Percentiles rank a stretch among this genome's conserved stretches.
Evolutionary conservation across 1,284 basidiomycete species (phyloP).

Genomic region (Sphagnurus paluster): DNA sequence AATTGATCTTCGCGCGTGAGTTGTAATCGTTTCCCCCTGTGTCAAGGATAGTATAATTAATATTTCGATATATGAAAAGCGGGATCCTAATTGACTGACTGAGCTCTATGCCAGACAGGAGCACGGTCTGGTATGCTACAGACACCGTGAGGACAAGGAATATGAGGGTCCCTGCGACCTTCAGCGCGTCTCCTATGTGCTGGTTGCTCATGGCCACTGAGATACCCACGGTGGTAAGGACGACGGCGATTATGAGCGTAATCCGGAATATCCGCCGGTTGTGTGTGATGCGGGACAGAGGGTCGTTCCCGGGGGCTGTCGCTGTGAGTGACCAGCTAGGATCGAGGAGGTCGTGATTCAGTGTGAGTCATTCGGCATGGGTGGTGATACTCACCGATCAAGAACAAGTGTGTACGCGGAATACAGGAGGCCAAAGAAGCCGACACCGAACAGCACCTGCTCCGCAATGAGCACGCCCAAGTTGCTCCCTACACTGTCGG

Average conservation of each 20-base stretch:
- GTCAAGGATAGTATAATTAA: no score
- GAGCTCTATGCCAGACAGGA: slow-evolving; percentile 28
- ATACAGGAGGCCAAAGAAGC: no score
- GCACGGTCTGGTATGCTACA: slow-evolving; percentile 37
- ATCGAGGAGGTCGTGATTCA: no score
- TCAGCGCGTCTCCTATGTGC: no score
- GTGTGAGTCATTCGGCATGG: no score
- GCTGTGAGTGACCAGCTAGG: background rate
- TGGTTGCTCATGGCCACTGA: slow-evolving; percentile 7
- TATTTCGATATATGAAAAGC: no score
- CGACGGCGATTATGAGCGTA: slow-evolving; percentile 32
- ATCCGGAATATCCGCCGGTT: slow-evolving; percentile 34
- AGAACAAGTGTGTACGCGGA: no score
- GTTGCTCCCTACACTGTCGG: no score
- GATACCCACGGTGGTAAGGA: slow-evolving; percentile 38
- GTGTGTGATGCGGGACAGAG: slow-evolving; percentile 31
- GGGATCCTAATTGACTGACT: slow-evolving; percentile 23
- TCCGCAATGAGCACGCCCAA: no score
- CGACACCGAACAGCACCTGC: no score
- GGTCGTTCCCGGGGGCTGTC: background rate
- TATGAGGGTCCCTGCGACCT: slow-evolving; percentile 38
- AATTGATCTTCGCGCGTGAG: slow-evolving; percentile 2
- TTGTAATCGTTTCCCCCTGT: background rate
- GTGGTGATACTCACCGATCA: no score
- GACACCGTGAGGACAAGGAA: slow-evolving; percentile 45